Evolutionary conservation across 140 eudicot genomes (phyloP).

Genomic region (Stevia rebaudiana): DNA sequence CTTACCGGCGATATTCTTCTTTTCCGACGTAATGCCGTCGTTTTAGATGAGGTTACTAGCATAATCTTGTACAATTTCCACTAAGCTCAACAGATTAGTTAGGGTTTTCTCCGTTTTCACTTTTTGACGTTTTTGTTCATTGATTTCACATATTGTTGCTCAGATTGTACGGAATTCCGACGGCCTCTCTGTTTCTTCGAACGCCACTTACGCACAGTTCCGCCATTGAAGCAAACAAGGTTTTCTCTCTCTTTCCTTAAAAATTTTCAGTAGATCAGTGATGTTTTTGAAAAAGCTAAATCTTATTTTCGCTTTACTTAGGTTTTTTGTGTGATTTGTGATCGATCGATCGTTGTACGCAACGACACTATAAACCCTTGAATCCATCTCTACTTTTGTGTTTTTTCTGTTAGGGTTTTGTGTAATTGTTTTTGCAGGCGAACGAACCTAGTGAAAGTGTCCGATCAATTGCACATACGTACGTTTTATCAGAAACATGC

Average conservation of each 20-base stretch:
- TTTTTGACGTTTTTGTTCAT: no score
- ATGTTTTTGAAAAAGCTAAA: background rate
- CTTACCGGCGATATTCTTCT: background rate
- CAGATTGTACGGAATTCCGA: background rate
- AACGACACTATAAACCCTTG: no score
- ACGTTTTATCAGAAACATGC: background rate
- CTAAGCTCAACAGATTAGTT: background rate
- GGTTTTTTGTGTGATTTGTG: background rate
- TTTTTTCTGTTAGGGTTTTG: background rate
- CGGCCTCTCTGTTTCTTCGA: constrained; percentile 1
- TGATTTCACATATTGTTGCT: background rate
- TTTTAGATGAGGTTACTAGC: background rate
- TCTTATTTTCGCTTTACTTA: background rate
- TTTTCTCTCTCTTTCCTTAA: background rate
- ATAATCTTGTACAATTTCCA: background rate
- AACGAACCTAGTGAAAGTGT: background rate
- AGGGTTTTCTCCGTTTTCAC: background rate
- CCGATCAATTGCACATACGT: no score
- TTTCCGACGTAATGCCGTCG: constrained; percentile 17
- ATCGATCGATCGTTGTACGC: background rate
- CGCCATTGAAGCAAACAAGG: constrained; percentile 10
- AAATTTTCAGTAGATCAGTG: background rate
- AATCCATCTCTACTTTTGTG: background rate
- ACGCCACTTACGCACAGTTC: background rate
- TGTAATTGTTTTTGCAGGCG: background rate